Conservation (phyloP, 345 rosid genomes). For the Ceriops tagal region DNA sequence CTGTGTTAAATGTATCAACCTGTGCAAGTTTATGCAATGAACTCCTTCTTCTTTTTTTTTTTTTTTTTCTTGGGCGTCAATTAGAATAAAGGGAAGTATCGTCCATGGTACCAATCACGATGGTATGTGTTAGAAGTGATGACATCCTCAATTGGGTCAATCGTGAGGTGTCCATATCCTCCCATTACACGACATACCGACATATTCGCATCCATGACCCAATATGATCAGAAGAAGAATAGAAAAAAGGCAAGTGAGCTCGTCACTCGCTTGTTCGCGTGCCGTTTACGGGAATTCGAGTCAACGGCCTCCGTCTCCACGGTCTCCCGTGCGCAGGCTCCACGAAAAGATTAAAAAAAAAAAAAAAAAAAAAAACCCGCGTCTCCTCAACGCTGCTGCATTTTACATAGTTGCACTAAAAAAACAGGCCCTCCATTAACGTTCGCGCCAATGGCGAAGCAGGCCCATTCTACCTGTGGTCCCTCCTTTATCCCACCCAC, state of each 20-base stretch:
- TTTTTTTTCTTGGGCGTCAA: too few relatives aligned
- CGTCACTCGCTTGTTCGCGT: not conserved
- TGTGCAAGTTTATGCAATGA: too few relatives aligned
- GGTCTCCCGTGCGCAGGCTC: not conserved
- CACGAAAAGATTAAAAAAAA: not conserved
- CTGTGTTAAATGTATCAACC: too few relatives aligned
- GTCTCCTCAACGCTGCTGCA: not conserved
- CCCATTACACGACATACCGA: too few relatives aligned
- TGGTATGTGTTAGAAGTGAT: too few relatives aligned
- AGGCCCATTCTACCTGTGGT: not conserved
- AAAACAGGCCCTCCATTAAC: not conserved
- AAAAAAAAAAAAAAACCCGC: not conserved
- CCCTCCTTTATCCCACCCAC: slow-evolving; percentile 4
- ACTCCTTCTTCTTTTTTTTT: too few relatives aligned
- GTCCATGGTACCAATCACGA: too few relatives aligned
- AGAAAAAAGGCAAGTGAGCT: not conserved
- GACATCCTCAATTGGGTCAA: too few relatives aligned
- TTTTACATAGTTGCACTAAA: not conserved
- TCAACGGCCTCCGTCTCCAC: not conserved
- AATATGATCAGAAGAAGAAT: too few relatives aligned
- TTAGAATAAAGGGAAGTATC: too few relatives aligned
- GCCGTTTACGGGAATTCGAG: not conserved
- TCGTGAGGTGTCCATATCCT: too few relatives aligned
- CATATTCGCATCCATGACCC: too few relatives aligned
- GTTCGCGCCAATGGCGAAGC: not conserved